phyloP scores from a whole-genome alignment of 768 basidiomycete species.

The Candolleomyces aberdarensis region DNA sequence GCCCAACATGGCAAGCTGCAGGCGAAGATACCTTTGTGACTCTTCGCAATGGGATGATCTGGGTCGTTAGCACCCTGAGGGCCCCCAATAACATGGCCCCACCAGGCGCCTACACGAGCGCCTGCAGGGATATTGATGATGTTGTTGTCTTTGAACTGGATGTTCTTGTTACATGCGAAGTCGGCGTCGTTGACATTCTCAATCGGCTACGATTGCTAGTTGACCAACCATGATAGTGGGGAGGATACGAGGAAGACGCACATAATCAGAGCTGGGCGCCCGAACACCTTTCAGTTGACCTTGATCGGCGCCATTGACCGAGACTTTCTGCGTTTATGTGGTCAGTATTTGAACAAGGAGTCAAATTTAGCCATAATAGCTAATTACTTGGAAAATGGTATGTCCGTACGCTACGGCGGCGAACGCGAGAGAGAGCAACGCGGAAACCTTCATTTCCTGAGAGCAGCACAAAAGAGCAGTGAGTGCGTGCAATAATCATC shows the following conservation, averaged over 20 bases:
- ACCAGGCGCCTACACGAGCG: slow-evolving; percentile 19
- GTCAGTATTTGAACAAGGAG: background rate
- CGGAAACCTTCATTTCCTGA: slow-evolving; percentile 2
- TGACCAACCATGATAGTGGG: background rate
- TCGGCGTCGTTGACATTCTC: slow-evolving; percentile 18
- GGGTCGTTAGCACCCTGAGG: slow-evolving; percentile 11
- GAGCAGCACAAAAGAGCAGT: background rate
- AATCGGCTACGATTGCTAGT: slow-evolving; percentile 1
- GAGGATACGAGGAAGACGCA: slow-evolving; percentile 12
- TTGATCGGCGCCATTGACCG: slow-evolving; percentile 46
- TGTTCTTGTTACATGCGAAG: slow-evolving; percentile 54
- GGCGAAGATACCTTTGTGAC: slow-evolving; percentile 10
- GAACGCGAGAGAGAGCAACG: slow-evolving; percentile 1
- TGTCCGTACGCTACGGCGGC: slow-evolving; percentile 10
- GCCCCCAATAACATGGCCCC: slow-evolving; percentile 15
- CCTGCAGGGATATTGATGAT: slow-evolving; percentile 50
- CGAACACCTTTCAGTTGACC: slow-evolving; percentile 44
- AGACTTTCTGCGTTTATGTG: slow-evolving; percentile 13
- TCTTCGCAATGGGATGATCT: slow-evolving; percentile 12
- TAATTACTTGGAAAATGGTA: slow-evolving; percentile 8
- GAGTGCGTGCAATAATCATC: background rate
- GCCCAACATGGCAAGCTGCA: too few relatives aligned
- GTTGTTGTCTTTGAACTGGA: slow-evolving; percentile 39
- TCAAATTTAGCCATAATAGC: background rate
- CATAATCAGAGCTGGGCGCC: slow-evolving; percentile 35